Base-by-base conservation (phyloP, 2,329 filamentous ascomycete species). In the Alternaria gansuensis region DNA sequence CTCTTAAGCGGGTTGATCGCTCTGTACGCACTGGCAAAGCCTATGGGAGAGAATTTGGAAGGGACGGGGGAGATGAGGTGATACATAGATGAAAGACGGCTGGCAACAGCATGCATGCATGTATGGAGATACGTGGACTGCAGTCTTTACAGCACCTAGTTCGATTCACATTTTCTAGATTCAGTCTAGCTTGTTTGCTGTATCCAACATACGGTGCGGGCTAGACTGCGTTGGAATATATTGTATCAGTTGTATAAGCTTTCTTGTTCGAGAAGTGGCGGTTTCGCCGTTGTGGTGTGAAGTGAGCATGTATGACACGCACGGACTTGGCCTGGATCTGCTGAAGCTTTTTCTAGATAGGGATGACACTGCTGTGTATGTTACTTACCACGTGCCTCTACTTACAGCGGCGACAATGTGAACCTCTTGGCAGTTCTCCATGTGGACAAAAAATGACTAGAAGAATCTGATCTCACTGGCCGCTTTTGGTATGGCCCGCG, bases 191-290 rank as follows among this genome's bases (percentile, higher is more conserved):
- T 9, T 4, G 13, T 48, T 29, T 2, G 21, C 44, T 34, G 29
- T 48, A 34, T 48, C 33, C 44, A 48, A 48, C 44, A 48, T 34
- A 48, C 5, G 13, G 44, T 26, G 44, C 21, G 21, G 21, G 2
- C 13, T 36, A 48, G 14, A 6, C 44, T 48, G 23, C 26, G 13
- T 34, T 34, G 13, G 2, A 48, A 36, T 48, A n/a, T 24, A 48
- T 34, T 24, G 7, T 13, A 11, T 48, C 44, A 10, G 29, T 8
- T 24, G 6, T 17, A 24, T 48, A 0, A 8, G 1, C 31, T 2
- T 17, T 4, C 1, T 46, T 4, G 44, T 1, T 14, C 0, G 7
- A 24, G 29, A 46, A 31, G 44, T 24, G 13, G 24, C 3, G 8
- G n/a, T 46, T 5, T 31, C 29, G 23, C 23, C 4, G 29, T 21